phyloP scores from a whole-genome alignment of 768 basidiomycete genomes.

The Kwoniella sp. region DNA sequence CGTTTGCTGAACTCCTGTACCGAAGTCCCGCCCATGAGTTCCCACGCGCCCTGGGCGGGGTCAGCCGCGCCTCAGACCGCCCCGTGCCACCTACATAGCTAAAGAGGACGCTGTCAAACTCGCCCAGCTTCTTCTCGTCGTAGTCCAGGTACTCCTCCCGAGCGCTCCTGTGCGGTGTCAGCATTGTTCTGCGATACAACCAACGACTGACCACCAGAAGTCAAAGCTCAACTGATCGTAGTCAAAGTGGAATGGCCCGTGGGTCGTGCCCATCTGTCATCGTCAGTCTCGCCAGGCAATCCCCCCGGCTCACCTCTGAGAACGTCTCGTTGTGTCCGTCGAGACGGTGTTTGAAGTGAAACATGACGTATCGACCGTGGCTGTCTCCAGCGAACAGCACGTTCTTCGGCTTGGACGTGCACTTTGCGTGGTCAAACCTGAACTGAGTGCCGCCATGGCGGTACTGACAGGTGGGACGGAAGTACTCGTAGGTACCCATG shows the following conservation, averaged over 20 bases:
- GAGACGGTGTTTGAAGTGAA: conserved; percentile 7
- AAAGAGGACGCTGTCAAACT: background rate
- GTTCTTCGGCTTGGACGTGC: conserved; percentile 2
- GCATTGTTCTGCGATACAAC: background rate
- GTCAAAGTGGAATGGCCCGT: background rate
- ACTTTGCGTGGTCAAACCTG: conserved; percentile 1
- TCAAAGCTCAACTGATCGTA: background rate
- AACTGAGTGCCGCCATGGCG: conserved; percentile 6
- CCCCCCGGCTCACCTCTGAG: conserved; percentile 2
- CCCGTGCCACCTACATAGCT: background rate
- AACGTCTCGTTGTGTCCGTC: conserved; percentile 6
- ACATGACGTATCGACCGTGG: conserved; percentile 8
- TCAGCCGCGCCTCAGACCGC: too few relatives aligned
- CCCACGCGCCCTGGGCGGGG: background rate
- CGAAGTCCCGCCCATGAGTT: background rate
- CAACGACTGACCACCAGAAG: background rate
- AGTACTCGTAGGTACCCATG: conserved; percentile 5
- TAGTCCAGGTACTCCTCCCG: background rate
- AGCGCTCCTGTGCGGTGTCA: background rate
- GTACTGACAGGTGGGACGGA: conserved; percentile 4
- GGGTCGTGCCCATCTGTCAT: conserved; percentile 2
- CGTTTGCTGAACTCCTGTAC: background rate
- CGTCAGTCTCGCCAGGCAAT: too few relatives aligned
- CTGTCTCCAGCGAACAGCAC: conserved; percentile 13
- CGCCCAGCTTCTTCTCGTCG: background rate